Evolutionary conservation across 1,139 yeast genomes (phyloP), one percentile per base, ranked within the genome.

Genomic region (Pichia sp.): DNA sequence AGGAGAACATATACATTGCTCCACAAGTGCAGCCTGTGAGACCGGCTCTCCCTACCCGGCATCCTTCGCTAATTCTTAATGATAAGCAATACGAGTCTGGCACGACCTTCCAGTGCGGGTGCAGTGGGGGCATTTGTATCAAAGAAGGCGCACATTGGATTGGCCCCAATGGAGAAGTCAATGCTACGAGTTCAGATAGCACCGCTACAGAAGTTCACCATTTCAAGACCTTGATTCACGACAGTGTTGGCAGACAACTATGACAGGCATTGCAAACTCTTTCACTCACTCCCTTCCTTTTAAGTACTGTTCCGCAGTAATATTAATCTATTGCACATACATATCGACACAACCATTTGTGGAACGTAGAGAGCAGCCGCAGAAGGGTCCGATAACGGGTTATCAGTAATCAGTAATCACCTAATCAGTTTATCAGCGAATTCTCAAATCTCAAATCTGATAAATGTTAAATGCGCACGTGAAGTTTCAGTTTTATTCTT

Each of bases 61-160:
- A 68, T 35, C 75, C 75, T 5, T 62, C 74, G 10, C 53, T 69
- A 41, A 67, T 70, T 33, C 57, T 69, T 56, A 64, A 64, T 40
- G 75, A 69, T 50, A 54, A 56, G 37, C 57, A 58, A 33, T 58
- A 68, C 8, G 74, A 69, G 48, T 56, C 67, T 14, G 60, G 69
- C 9, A 70, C 65, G 41, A 62, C 62, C 21, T 56, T 64, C 33
- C 46, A 56, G 21, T 70, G 76, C 49, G 76, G 75, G 14, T 70
- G 76, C 52, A 46, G 50, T 21, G 68, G 67, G 22, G 65, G 63
- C 27, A 58, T 61, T 17, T 70, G 76, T 49, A 67, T 70, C 44
- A 61, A 61, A 27, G 66, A 69, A 37, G 58, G 58, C 22, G 72
- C 72, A 5, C 40, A 40, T 20, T 69, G 74, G 74, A 59, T 57